A percentile compares a stretch with the other conserved stretches of the same genome.
phyloP scores from a whole-genome alignment of 2,329 filamentous ascomycete genomes.

The Claviceps cyperi region DNA sequence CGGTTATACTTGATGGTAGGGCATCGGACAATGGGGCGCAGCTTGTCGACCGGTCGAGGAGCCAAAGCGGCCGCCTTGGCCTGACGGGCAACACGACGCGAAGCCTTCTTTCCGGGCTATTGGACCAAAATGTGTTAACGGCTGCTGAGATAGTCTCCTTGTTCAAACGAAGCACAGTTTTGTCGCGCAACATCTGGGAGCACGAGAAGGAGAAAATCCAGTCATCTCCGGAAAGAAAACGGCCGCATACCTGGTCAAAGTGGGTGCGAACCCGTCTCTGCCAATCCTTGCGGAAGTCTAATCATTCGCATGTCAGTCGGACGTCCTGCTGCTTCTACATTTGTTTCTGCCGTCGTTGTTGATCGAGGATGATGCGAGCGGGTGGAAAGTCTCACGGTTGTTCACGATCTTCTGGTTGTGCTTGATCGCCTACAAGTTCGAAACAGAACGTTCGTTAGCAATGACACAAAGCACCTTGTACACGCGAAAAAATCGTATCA shows the following conservation, averaged over 20 bases:
- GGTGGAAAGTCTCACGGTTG: conserved; percentile 54
- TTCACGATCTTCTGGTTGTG: conserved; percentile 98
- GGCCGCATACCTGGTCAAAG: conserved; percentile 86
- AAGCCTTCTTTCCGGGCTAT: conserved; percentile 90
- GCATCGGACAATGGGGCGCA: conserved; percentile 93
- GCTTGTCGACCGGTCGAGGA: conserved; percentile 91
- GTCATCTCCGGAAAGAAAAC: background rate
- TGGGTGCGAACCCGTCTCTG: conserved; percentile 97
- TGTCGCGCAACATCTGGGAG: background rate
- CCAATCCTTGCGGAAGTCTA: conserved; percentile 99
- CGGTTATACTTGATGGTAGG: conserved; percentile 99
- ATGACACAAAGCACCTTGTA: conserved; percentile 11
- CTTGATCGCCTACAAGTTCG: conserved; percentile 68
- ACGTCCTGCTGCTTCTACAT: background rate
- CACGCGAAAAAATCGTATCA: conserved; percentile 1
- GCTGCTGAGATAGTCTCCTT: background rate
- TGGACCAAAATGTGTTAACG: conserved; percentile 1
- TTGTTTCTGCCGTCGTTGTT: conserved; percentile 14
- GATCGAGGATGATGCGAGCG: conserved; percentile 6
- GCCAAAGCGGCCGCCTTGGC: conserved; percentile 91
- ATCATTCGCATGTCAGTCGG: conserved; percentile 24
- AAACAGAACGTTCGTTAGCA: conserved; percentile 17
- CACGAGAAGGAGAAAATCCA: background rate
- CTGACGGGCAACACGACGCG: conserved; percentile 79
- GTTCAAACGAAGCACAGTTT: background rate